Conservation (phyloP, 345 rosid genomes). For the Pugionium cornutum region DNA sequence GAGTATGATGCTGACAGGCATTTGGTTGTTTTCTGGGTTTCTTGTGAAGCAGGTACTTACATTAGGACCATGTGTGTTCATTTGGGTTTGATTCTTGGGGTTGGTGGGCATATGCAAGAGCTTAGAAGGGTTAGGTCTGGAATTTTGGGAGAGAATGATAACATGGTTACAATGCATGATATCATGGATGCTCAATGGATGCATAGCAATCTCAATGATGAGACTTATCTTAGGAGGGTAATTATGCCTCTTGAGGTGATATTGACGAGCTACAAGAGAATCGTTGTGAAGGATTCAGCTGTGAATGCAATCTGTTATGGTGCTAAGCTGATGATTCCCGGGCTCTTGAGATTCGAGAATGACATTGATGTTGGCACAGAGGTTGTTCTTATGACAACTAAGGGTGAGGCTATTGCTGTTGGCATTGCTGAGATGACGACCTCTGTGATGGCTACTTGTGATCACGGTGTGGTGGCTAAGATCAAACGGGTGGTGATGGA, state of each 20-base stretch:
- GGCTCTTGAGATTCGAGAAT: conserved; percentile 85
- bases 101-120: conserved; percentile 96
- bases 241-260: conserved; percentile 90
- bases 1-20: conserved; percentile 81
- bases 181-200: conserved; percentile 96
- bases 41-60: conserved; percentile 95
- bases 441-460: conserved; percentile 91
- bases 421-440: conserved; percentile 99
- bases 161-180: conserved; percentile 98
- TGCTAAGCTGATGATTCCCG: conserved; percentile 92
- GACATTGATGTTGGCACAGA: conserved; percentile 87
- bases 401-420: conserved; percentile 90
- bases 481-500: conserved; percentile 99
- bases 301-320: conserved; percentile 97
- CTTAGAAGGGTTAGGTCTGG: conserved; percentile 95
- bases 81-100: conserved; percentile 87
- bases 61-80: conserved; percentile 96
- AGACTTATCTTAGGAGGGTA: conserved; percentile 77
- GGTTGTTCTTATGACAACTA: conserved; percentile 91
- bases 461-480: conserved; percentile 94
- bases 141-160: conserved; percentile 84
- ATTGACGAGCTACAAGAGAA: conserved; percentile 86
- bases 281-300: conserved; percentile 91
- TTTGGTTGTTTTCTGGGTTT: conserved; percentile 94
- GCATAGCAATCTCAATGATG: conserved; percentile 65